Percentiles rank a stretch among this genome's conserved stretches.
phyloP scores from a whole-genome alignment of 257 asterid genomes.

The Lycium barbarum region DNA sequence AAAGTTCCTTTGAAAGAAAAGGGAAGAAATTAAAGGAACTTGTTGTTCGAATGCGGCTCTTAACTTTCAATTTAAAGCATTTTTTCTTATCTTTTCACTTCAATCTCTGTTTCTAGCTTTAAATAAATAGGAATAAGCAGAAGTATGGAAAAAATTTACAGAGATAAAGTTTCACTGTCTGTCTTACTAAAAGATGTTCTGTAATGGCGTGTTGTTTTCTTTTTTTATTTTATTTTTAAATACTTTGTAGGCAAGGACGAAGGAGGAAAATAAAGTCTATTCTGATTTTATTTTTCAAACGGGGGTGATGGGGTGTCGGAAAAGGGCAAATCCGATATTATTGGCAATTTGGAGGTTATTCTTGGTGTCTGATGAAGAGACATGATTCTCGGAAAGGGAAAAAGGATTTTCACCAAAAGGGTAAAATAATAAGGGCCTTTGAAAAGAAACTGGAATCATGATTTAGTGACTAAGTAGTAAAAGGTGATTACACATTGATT shows the following conservation, averaged over 20 bases:
- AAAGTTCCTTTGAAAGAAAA: neutral
- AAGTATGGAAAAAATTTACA: neutral
- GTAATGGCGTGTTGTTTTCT: conserved; percentile 29
- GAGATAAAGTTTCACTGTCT: neutral
- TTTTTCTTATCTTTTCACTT: neutral
- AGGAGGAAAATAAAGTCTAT: neutral
- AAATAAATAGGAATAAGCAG: conserved; percentile 9
- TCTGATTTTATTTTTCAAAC: neutral
- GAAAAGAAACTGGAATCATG: neutral
- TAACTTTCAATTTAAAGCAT: neutral
- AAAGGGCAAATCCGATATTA: conserved; percentile 27
- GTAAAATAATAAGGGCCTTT: neutral
- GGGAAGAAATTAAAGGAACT: conserved; percentile 5
- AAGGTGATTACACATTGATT: neutral
- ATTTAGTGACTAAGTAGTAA: neutral
- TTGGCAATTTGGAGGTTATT: neutral
- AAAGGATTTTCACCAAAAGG: neutral
- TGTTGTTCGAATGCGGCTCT: neutral
- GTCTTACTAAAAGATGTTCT: conserved; percentile 19
- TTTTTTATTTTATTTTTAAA: neutral
- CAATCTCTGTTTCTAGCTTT: conserved; percentile 10
- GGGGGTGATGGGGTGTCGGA: neutral
- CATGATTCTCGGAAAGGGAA: neutral
- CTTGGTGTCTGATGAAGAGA: neutral
- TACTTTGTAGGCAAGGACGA: neutral